Evolutionary conservation across 1,139 yeast species (phyloP).

Genomic region (Scheffersomyces illinoinensis): DNA sequence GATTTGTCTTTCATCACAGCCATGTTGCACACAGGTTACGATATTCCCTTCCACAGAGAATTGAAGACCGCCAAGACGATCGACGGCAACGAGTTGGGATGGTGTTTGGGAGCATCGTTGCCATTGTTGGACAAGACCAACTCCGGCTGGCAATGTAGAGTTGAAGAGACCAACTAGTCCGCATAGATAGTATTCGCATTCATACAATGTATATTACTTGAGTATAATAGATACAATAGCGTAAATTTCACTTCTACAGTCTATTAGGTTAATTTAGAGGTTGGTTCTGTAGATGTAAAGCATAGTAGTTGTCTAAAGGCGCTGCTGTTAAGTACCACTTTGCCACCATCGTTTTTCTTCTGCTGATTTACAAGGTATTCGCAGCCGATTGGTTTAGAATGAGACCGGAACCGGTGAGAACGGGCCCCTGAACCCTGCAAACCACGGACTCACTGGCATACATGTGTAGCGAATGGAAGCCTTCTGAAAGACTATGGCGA

Average conservation of each 20-base stretch:
- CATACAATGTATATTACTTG: not conserved
- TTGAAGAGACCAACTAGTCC: not conserved
- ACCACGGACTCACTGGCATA: not conserved
- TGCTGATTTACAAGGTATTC: not conserved
- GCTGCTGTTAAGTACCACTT: not conserved
- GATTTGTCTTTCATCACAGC: conserved; percentile 90
- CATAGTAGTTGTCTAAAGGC: not conserved
- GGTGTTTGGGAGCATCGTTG: conserved; percentile 98
- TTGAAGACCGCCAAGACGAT: conserved; percentile 89
- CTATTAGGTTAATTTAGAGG: not conserved
- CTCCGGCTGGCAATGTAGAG: conserved; percentile 73
- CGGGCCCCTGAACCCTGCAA: not conserved
- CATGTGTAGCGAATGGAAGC: no score
- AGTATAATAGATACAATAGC: not conserved
- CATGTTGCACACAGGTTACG: conserved; percentile 91
- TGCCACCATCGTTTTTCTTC: not conserved
- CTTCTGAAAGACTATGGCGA: not conserved
- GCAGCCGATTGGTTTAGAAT: not conserved
- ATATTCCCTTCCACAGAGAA: conserved; percentile 86
- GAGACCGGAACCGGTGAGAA: not conserved
- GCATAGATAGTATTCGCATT: not conserved
- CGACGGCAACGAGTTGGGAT: conserved; percentile 86
- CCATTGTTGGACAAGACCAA: conserved; percentile 70
- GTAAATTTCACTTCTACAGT: not conserved
- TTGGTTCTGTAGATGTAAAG: not conserved